Percentiles rank a stretch among this genome's conserved stretches.
These are phyloP conservation scores for Laburnicola sp. DNA, from an alignment of 2,329 filamentous ascomycete species.

Conservation along the genomic window DNA sequence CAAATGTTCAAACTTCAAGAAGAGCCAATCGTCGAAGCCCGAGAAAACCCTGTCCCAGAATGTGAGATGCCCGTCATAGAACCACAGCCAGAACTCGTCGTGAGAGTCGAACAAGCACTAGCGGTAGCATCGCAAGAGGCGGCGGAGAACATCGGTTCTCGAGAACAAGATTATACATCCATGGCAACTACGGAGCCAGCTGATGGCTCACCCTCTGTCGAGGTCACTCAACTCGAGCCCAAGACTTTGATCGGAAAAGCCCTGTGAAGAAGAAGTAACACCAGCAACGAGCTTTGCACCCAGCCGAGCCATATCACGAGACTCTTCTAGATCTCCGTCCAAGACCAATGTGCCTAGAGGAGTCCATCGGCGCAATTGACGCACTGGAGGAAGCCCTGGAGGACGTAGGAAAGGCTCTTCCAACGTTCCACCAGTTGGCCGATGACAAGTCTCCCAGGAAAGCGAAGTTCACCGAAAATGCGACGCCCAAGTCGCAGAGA, in stretches of 20 bases:
- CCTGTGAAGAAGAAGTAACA: constrained; percentile 27
- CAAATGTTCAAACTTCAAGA: constrained; percentile 8
- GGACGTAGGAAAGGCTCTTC: constrained; percentile 48
- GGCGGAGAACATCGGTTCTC: background rate
- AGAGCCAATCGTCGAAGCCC: background rate
- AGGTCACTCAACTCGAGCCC: constrained; percentile 31
- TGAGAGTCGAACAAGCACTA: background rate
- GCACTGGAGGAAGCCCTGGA: constrained; percentile 57
- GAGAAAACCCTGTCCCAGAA: background rate
- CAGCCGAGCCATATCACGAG: constrained; percentile 28
- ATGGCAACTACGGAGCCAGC: constrained; percentile 10
- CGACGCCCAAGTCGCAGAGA: constrained; percentile 8
- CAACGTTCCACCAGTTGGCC: constrained; percentile 36
- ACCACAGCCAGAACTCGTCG: background rate
- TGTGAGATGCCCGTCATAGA: background rate
- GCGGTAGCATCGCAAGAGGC: background rate
- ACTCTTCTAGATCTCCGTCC: constrained; percentile 22
- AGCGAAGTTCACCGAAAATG: constrained; percentile 13
- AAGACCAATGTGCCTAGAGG: constrained; percentile 46
- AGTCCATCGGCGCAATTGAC: constrained; percentile 56
- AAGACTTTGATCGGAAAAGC: constrained; percentile 34
- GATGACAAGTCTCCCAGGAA: constrained; percentile 37
- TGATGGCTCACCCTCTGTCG: constrained; percentile 18
- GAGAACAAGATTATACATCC: constrained; percentile 6
- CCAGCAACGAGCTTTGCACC: constrained; percentile 26